Evolutionary conservation across 2,329 filamentous ascomycete species (phyloP).

Genomic region (Macrophomina tecta): DNA sequence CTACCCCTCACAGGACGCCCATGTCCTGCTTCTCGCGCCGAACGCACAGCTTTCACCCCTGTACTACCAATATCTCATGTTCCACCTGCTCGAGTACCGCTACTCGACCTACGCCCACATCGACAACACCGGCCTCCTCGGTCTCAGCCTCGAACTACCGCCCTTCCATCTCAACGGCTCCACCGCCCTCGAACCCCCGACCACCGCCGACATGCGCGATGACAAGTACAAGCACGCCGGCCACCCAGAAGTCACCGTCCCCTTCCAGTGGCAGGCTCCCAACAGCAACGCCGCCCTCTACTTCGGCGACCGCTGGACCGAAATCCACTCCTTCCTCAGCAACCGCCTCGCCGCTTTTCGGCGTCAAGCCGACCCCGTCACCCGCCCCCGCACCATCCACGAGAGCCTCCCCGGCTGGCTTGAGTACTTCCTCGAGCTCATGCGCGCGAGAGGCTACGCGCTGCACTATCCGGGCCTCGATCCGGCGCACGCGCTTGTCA

Average conservation of each 20-base stretch:
- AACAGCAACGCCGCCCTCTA: constrained; percentile 82
- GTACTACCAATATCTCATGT: constrained; percentile 88
- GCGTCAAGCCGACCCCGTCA: constrained; percentile 32
- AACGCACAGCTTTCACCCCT: constrained; percentile 79
- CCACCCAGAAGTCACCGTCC: constrained; percentile 48
- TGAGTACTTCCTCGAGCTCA: constrained; percentile 78
- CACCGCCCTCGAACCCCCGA: constrained; percentile 59
- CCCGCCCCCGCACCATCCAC: constrained; percentile 57
- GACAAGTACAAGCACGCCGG: constrained; percentile 37
- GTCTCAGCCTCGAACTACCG: constrained; percentile 81
- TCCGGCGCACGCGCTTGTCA: constrained; percentile 63
- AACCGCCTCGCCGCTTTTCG: constrained; percentile 57
- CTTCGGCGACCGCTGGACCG: constrained; percentile 84
- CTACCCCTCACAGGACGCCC: constrained; percentile 73
- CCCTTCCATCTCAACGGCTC: constrained; percentile 66
- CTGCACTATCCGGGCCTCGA: constrained; percentile 73
- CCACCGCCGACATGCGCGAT: constrained; percentile 44
- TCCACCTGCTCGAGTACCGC: constrained; percentile 75
- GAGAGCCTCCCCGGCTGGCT: constrained; percentile 76
- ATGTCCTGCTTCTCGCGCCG: constrained; percentile 84
- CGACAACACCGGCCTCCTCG: constrained; percentile 67
- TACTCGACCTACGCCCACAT: constrained; percentile 63
- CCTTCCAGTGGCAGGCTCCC: constrained; percentile 86
- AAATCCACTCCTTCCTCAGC: constrained; percentile 81
- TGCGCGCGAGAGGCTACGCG: constrained; percentile 76